phyloP scores from a whole-genome alignment of 306 rosid species.

The Glycine soja region DNA sequence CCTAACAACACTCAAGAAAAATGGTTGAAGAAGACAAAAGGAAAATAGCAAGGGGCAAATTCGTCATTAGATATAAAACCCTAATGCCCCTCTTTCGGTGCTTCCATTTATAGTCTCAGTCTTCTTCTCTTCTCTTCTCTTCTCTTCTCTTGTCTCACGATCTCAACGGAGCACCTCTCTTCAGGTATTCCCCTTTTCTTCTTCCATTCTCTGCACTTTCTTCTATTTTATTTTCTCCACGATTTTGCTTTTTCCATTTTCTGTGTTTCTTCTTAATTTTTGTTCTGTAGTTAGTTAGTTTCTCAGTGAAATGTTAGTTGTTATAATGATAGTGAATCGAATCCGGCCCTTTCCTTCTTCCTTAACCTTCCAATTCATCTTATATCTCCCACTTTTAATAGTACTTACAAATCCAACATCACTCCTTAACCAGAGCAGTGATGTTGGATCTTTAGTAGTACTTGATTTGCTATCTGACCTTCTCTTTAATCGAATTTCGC shows the following conservation, averaged over 20 bases:
- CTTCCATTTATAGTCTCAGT: slow-evolving; percentile 39
- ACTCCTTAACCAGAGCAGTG: too few species aligned
- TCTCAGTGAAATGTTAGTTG: too few species aligned
- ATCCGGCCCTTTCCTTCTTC: too few species aligned
- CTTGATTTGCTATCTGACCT: slow-evolving; percentile 8
- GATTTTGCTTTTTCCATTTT: neutral
- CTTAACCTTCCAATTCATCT: too few species aligned
- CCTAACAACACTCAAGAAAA: too few species aligned
- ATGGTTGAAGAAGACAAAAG: neutral
- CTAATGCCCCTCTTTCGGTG: slow-evolving; percentile 26
- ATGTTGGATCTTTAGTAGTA: too few species aligned
- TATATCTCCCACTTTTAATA: too few species aligned
- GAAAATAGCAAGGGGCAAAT: slow-evolving; percentile 27
- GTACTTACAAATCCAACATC: too few species aligned
- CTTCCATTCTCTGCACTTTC: neutral
- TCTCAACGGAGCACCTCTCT: slow-evolving; percentile 36
- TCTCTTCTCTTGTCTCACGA: neutral
- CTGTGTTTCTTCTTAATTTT: neutral
- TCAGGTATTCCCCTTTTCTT: slow-evolving; percentile 49
- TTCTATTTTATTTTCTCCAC: neutral
- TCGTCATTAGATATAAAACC: slow-evolving; percentile 43
- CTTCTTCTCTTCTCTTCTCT: neutral
- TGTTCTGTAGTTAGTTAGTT: neutral
- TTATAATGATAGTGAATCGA: too few species aligned
- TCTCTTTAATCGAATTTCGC: neutral